Evolutionary conservation across 495 filamentous ascomycete species (phyloP), one percentile per base, ranked within the genome.

Genomic region (Durotheca rogersii): DNA sequence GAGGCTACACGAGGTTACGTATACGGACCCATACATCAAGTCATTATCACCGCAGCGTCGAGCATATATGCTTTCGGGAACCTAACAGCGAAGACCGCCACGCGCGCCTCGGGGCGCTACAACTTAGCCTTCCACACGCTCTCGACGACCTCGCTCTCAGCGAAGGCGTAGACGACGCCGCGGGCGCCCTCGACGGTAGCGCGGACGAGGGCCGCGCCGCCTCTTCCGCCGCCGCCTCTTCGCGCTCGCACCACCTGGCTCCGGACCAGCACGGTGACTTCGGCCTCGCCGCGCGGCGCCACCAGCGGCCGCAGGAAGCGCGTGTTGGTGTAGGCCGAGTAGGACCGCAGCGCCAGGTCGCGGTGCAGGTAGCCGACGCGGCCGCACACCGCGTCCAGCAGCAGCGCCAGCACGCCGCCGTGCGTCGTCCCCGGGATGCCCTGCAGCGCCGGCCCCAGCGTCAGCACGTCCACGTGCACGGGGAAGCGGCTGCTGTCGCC

Each of bases 201-300:
- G n/a, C n/a, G n/a, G n/a, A n/a, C n/a, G n/a, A n/a, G n/a, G n/a
- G n/a, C n/a, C n/a, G n/a, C 3, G 7, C 6, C 4, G 37, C 37
- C 6, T 3, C 12, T 7, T 23, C 11, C 10, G 25, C 37, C 6
- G 25, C 4, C 14, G 10, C 25, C 7, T 19, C 37, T 41, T 23
- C 7, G 3, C 9, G n/a, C 14, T 17, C 25, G 3, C 7, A 6
- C 12, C 18, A 41, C 25, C 12, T 41, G 18, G 12, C 19, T 41
- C 12, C 12, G n/a, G 2, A 41, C 19, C 7, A 29, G 2, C 3
- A 61, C 15, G 47, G 16, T 46, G 67, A 69, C 18, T 11, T 9
- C 2, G 3, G 18, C 37, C 7, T 41, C 37, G 4, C 9, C 9
- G 9, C 9, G 9, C 6, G 6, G 10, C 3, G 19, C 7, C 18